Evolutionary conservation across 2,329 filamentous ascomycete genomes (phyloP), one percentile per base, ranked within the genome.

Genomic region (Penicillium psychrosexuale): DNA sequence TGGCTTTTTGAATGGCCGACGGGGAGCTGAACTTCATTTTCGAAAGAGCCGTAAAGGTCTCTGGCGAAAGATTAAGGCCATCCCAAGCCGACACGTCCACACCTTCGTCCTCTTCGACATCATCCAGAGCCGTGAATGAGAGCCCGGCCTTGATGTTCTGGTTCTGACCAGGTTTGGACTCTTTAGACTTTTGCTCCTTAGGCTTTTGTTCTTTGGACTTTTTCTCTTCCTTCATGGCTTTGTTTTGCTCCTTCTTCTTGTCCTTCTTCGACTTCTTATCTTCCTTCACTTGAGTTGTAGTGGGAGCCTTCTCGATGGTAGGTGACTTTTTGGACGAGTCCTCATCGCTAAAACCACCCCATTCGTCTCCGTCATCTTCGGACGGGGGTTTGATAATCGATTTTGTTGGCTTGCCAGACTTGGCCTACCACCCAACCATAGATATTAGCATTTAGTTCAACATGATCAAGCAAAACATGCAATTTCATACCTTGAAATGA

Each of bases 1-100:
- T 80, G 33, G 84, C 80, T 19, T 80, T 75, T 71, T 99, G 94
- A 55, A 99, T 96, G 0, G 82, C 75, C 0, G 92, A 97, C 0
- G 94, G 94, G 55, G 84, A 86, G 5, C 82, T 70, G 69, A 97
- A 97, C 55, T 87, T 88, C 58, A 97, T 78, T 62, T 86, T 88
- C 2, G 90, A 87, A 31, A 99, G 77, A 15, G 90, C 84, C 1
- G 86, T 84, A 17, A 96, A 77, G 0, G 89, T 82, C 47, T 84
- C 80, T 0, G 87, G 79, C 1, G 90, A 93, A 2, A 99, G 78
- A 5, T 86, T 83, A 34, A 99, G 75, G 8, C 82, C 75, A 54
- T 84, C 80, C 94, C 94, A 99, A 28, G 84, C 87, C 13, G 89
- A 89, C 49, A 95, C 81, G 55, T 78, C 75, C 68, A 94, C 87